Conservation (phyloP, 2,329 filamentous ascomycete species). For the Claviceps maximensis region DNA sequence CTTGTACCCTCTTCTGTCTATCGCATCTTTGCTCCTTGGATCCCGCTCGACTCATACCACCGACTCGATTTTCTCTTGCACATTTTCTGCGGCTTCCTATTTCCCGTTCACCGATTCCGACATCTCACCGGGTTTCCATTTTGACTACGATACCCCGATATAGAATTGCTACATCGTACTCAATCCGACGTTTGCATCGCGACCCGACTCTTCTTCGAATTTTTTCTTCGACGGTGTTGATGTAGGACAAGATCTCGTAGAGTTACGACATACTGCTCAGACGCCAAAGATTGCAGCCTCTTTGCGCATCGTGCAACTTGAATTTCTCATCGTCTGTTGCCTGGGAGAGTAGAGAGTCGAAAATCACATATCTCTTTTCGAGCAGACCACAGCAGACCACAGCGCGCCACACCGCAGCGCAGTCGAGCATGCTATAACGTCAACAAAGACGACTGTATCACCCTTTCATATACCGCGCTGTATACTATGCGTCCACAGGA, state of each 20-base stretch:
- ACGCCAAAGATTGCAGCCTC: background rate
- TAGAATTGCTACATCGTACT: background rate
- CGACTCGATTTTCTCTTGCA: background rate
- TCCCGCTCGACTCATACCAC: background rate
- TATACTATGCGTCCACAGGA: constrained; percentile 25
- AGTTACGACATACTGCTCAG: background rate
- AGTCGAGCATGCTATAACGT: constrained; percentile 10
- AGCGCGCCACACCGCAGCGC: too few species aligned
- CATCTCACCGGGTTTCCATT: too few species aligned
- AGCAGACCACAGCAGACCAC: too few species aligned
- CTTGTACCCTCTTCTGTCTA: background rate
- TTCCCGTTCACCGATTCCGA: background rate
- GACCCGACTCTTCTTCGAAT: background rate
- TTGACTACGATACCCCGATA: background rate
- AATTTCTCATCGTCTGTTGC: background rate
- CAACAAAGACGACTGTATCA: background rate
- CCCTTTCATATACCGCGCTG: background rate
- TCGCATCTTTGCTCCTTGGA: background rate
- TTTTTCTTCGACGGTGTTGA: background rate
- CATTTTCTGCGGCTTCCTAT: background rate
- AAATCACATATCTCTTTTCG: background rate
- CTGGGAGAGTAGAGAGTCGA: background rate
- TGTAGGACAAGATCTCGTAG: background rate
- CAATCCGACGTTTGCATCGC: background rate
- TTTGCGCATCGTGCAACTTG: background rate